A percentile compares a stretch with the other conserved stretches of the same genome.
These are phyloP conservation scores for Trichophyton benhamiae DNA, from an alignment of 2,329 filamentous ascomycete genomes.

Conservation along the genomic window DNA sequence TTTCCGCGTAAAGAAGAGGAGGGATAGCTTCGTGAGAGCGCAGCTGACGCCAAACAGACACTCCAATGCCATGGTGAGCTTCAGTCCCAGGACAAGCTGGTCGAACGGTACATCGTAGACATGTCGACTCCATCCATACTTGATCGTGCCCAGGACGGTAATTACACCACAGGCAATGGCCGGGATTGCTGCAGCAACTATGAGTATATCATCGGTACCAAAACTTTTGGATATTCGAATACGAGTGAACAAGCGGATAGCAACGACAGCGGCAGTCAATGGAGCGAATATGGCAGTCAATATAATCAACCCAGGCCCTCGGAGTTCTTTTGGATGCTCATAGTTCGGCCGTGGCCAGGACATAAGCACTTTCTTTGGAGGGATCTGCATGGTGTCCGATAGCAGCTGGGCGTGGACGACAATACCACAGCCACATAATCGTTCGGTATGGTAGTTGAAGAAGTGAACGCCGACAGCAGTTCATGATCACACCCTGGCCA, in stretches of 20 bases:
- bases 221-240: neutral
- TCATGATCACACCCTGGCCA: too few relatives aligned
- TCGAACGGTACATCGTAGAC: neutral
- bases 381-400: neutral
- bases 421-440: neutral
- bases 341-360: neutral
- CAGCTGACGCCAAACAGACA: neutral
- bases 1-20: neutral
- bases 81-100: neutral
- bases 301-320: neutral
- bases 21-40: neutral
- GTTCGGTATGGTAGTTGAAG: too few relatives aligned
- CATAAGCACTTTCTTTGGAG: neutral
- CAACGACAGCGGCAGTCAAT: neutral
- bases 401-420: neutral
- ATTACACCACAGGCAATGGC: neutral
- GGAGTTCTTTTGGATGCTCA: neutral
- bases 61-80: neutral
- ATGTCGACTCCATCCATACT: neutral
- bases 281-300: neutral
- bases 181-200: neutral
- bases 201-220: neutral
- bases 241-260: neutral
- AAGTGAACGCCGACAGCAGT: too few relatives aligned
- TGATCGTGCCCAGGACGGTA: neutral